Evolutionary conservation across 129 eudicot genomes (phyloP).

Genomic region (Flaveria ramosissima): DNA sequence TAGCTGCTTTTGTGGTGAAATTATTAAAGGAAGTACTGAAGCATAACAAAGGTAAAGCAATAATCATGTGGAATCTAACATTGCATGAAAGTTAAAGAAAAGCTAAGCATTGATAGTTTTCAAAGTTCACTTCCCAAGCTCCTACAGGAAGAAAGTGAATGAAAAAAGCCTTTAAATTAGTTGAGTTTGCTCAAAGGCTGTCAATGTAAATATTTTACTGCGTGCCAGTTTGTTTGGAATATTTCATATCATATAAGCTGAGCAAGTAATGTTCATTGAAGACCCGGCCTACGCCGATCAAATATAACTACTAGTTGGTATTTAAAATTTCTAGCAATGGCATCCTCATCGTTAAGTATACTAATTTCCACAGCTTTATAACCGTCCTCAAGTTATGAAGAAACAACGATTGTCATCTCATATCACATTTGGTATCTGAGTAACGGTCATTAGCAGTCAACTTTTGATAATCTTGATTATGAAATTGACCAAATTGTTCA

Average conservation of each 20-base stretch:
- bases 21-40: conserved; percentile 49
- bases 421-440: not conserved
- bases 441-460: conserved; percentile 11
- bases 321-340: not conserved
- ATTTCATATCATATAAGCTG: conserved; percentile 28
- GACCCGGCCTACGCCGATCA: not conserved
- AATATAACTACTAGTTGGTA: not conserved
- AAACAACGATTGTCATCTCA: not conserved
- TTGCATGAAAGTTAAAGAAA: conserved; percentile 50
- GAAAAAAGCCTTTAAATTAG: conserved; percentile 45
- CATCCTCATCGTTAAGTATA: not conserved
- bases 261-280: not conserved
- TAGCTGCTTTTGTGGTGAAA: conserved; percentile 44
- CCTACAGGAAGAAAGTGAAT: conserved; percentile 43
- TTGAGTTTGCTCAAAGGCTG: conserved; percentile 37
- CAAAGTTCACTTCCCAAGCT: conserved; percentile 49
- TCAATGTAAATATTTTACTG: conserved; percentile 21
- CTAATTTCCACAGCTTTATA: not conserved
- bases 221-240: conserved; percentile 3
- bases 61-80: conserved; percentile 48
- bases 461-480: not conserved
- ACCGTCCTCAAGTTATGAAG: not conserved
- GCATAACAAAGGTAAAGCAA: conserved; percentile 52
- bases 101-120: conserved; percentile 47
- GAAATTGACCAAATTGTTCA: not conserved